Evolutionary conservation across 2,329 filamentous ascomycete genomes (phyloP), one percentile per base, ranked within the genome.

Genomic region (Sclerotinia spermophila): DNA sequence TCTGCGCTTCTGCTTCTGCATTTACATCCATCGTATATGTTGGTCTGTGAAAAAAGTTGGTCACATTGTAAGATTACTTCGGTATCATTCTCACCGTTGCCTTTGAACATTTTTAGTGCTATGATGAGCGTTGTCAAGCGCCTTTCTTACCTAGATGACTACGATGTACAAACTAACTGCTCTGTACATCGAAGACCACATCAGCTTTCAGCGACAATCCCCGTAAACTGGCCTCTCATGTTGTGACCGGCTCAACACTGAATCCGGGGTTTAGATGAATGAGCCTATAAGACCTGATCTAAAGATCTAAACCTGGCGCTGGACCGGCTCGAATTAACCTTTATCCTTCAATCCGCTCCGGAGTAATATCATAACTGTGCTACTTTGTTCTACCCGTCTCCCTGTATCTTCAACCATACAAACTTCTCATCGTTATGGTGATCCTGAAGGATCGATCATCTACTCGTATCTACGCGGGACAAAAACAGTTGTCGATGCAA

Each of bases 1-100:
- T 67, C 17, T 75, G 72, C 73, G 74, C 73, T 71, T 75, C 68
- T 71, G 65, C 56, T 48, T 30, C 19, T 15, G 13, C 48, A 53
- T 53, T n/a, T n/a, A n/a, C n/a, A n/a, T n/a, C n/a, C n/a, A n/a
- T 53, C 48, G 48, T 58, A 38, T 62, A 30, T 38, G 27, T 68
- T 62, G 66, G 66, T 51, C 48, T n/a, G 21, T 51, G 3, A 21
- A 6, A 17, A 11, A 40, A 40, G 55, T 61, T 68, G 55, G 40
- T 27, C 30, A 51, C 33, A 40, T n/a, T 38, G 66, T 62, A n/a
- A n/a, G n/a, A n/a, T n/a, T n/a, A 69, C 67, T 33, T 7, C 53
- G 27, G 33, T 51, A 33, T 30, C 55, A 30, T 19, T 13, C 53
- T 55, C 40, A n/a, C 44, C 33, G 67, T 62, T 30, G 33, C 21